Conservation (phyloP, 768 basidiomycete species). For the Russula virescens region DNA sequence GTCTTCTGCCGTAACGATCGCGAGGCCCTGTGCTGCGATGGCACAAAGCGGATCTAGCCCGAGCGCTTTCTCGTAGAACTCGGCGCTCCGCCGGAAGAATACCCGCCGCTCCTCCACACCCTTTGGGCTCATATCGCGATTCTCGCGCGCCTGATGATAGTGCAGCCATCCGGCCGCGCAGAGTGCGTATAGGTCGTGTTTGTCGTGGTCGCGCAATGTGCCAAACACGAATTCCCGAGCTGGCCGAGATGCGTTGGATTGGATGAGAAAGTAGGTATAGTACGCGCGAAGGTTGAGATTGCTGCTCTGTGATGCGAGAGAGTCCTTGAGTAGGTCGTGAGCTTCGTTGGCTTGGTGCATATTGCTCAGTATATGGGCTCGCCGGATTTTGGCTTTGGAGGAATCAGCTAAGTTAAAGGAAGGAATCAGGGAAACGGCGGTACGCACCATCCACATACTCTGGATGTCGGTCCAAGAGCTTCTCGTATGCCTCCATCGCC, state of each 20-base stretch:
- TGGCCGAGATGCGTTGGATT: constrained; percentile 58
- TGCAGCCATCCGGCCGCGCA: constrained; percentile 85
- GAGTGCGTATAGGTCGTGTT: constrained; percentile 85
- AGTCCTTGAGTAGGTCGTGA: constrained; percentile 85
- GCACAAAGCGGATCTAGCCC: constrained; percentile 80
- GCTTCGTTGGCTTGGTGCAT: constrained; percentile 74
- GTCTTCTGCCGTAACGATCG: constrained; percentile 91
- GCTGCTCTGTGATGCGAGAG: constrained; percentile 65
- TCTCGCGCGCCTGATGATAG: constrained; percentile 84
- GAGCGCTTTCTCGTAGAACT: constrained; percentile 90
- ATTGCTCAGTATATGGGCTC: constrained; percentile 70
- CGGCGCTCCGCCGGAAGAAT: constrained; percentile 76
- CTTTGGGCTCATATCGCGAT: constrained; percentile 52
- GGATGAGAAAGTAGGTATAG: constrained; percentile 90
- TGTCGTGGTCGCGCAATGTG: constrained; percentile 80
- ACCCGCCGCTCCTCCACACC: constrained; percentile 65
- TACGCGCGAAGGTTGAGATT: constrained; percentile 88
- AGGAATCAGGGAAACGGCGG: not conserved
- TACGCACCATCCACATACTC: constrained; percentile 90
- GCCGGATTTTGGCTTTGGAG: constrained; percentile 79
- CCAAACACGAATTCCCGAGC: constrained; percentile 89
- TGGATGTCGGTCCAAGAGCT: constrained; percentile 82
- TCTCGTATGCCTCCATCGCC: constrained; percentile 83
- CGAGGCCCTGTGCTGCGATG: constrained; percentile 91
- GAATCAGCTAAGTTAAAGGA: not conserved